Evolutionary conservation across 805 yeast species (phyloP), one percentile per base, ranked within the genome.

Genomic region (Torulaspora quercuum): DNA sequence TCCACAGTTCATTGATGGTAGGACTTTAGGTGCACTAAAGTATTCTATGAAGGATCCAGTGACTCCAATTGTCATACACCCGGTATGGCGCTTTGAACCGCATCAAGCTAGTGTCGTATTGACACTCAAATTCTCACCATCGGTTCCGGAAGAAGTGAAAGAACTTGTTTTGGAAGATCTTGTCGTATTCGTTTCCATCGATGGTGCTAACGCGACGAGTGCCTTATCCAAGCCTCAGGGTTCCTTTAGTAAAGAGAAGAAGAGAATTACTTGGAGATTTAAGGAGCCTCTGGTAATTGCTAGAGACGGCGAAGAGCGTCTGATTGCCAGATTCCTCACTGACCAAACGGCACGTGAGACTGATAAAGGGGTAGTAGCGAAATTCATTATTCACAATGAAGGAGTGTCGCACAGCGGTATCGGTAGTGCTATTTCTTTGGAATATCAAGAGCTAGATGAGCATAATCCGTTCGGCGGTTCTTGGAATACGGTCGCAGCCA

Each of bases 171-270:
- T 69, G 45, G 65, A 65, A 11, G 65, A 64, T 34, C 53, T 68
- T 14, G 50, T 56, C 2, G 66, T 76, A 5, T 59, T 64, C 19
- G 69, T 85, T 29, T 67, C 78, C n/a, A 78, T 82, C 48, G 66
- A 70, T 11, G 82, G 80, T 23, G 80, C 83, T 7, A 72, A 76
- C 11, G 72, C 82, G 3, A 65, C 78, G 1, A 70, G 80, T 13
- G 97, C 96, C 1, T 78, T 88, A 44, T 82, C 95, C 3, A 86
- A 84, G 57, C 98, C 98, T 4, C 80, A 83, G 38, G 97, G 97
- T 39, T 76, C 94, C 1, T 90, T 88, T 69, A 86, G 82, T 62
- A 82, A 77, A 53, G 97, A 88, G 35, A 80, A 78, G 55, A 81
- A 78, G 49, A 76, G 97, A 62, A 80, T 92, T 40, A 81, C 92